Evolutionary conservation across 768 basidiomycete species (phyloP).

Genomic region (Tylopilus vinaceipallidus): DNA sequence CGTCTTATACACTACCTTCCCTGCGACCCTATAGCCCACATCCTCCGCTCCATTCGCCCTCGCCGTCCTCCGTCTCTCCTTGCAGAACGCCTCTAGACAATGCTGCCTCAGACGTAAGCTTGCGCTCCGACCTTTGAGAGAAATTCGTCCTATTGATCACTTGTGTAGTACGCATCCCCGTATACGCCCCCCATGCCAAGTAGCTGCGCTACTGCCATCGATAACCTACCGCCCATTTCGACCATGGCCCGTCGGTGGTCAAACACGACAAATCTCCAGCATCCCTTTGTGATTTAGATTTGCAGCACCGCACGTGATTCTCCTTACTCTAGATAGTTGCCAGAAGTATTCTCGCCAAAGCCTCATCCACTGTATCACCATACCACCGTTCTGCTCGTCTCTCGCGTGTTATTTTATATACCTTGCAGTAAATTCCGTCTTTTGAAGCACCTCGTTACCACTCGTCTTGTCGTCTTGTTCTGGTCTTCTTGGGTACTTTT

Average conservation of each 20-base stretch:
- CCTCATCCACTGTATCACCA: constrained; percentile 17
- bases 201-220: constrained; percentile 31
- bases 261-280: constrained; percentile 30
- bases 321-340: constrained; percentile 1
- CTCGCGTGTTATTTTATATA: constrained; percentile 8
- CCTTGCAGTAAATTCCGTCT: constrained; percentile 3
- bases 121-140: neutral
- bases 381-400: neutral
- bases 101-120: constrained; percentile 27
- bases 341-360: constrained; percentile 9
- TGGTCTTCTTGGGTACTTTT: constrained; percentile 27
- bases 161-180: constrained; percentile 17
- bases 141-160: constrained; percentile 5
- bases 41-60: constrained; percentile 26
- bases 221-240: constrained; percentile 35
- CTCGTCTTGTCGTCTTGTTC: constrained; percentile 31
- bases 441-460: neutral
- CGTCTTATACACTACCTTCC: constrained; percentile 29
- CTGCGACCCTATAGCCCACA: constrained; percentile 31
- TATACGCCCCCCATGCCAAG: constrained; percentile 27
- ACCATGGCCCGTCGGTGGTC: constrained; percentile 39
- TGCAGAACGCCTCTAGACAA: constrained; percentile 26
- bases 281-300: constrained; percentile 36
- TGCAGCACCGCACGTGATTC: constrained; percentile 4
- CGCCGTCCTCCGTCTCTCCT: constrained; percentile 24